Evolutionary conservation across 768 basidiomycete species (phyloP).

Genomic region (Russula griseocarnosa): DNA sequence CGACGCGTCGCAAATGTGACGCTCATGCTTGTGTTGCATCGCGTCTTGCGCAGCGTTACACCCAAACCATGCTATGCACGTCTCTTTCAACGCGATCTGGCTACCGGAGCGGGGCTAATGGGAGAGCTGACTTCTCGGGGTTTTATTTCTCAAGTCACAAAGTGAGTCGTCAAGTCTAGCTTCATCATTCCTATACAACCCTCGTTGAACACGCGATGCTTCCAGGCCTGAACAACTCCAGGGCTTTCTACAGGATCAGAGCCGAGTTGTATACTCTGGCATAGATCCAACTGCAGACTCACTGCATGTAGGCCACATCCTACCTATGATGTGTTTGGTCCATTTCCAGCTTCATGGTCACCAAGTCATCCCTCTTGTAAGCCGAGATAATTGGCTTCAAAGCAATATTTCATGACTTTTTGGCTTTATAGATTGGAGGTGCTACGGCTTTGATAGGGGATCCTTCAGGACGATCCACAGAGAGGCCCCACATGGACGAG

Average conservation of each 20-base stretch:
- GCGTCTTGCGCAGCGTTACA: background rate
- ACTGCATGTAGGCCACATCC: slow-evolving; percentile 89
- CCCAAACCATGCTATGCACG: slow-evolving; percentile 2
- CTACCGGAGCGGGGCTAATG: slow-evolving; percentile 3
- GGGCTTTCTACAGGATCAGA: slow-evolving; percentile 15
- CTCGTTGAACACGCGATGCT: background rate
- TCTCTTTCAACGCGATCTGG: slow-evolving; percentile 3
- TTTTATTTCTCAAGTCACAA: slow-evolving; percentile 28
- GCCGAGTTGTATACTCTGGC: slow-evolving; percentile 73
- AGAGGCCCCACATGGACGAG: slow-evolving; percentile 65
- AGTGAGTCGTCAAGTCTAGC: slow-evolving; percentile 11
- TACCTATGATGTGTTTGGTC: slow-evolving; percentile 80
- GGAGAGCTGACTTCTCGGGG: slow-evolving; percentile 24
- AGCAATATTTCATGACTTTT: slow-evolving; percentile 10
- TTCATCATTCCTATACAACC: background rate
- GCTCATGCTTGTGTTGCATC: slow-evolving; percentile 8
- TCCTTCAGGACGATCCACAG: slow-evolving; percentile 83
- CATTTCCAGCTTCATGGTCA: slow-evolving; percentile 91
- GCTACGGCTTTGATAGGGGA: slow-evolving; percentile 97
- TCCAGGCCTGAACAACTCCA: slow-evolving; percentile 26
- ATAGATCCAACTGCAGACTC: slow-evolving; percentile 90
- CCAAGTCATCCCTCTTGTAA: slow-evolving; percentile 74
- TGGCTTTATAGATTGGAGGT: slow-evolving; percentile 72
- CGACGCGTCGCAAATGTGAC: background rate
- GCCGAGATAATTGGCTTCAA: slow-evolving; percentile 30